phyloP scores from a whole-genome alignment of 2,329 filamentous ascomycete species.

The Aspergillus carbonarius region DNA sequence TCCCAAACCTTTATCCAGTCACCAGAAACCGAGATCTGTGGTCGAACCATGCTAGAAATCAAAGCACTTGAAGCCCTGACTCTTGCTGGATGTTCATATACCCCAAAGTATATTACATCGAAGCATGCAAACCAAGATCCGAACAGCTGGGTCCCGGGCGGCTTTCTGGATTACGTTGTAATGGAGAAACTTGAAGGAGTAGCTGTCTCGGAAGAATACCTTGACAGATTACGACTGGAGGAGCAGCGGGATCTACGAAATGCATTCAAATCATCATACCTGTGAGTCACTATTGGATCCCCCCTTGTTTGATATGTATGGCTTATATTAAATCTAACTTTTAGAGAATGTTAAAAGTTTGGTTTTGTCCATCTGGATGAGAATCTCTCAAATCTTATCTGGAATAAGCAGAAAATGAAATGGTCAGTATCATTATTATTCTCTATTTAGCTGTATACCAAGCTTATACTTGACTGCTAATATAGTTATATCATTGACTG shows the following conservation, averaged over 20 bases:
- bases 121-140: background rate
- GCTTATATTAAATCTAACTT: background rate
- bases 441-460: background rate
- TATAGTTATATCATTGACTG: background rate
- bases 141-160: background rate
- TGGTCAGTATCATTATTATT: background rate
- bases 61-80: background rate
- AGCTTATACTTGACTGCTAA: background rate
- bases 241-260: background rate
- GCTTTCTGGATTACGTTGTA: slow-evolving; percentile 6
- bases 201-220: background rate
- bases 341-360: background rate
- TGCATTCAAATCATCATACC: background rate
- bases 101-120: background rate
- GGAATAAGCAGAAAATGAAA: background rate
- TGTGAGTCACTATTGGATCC: background rate
- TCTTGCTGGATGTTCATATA: background rate
- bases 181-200: slow-evolving; percentile 16
- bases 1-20: background rate
- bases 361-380: background rate
- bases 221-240: background rate
- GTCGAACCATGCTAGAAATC: background rate
- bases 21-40: background rate
- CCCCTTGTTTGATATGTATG: background rate
- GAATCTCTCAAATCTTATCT: background rate